Evolutionary conservation across 805 yeast species (phyloP).

Genomic region (Cyberlindnera saturnus): DNA sequence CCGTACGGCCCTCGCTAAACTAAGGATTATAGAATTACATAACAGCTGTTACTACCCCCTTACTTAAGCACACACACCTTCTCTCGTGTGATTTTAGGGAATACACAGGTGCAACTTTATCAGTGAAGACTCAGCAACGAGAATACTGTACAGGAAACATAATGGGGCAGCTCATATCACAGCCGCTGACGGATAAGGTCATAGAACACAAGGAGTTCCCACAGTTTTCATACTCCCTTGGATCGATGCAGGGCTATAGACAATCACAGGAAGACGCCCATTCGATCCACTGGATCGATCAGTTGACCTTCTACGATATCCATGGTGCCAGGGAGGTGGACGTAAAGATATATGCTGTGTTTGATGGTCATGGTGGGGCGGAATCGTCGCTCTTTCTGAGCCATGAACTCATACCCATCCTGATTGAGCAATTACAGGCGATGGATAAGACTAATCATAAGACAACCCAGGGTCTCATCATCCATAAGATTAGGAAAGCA

Average conservation of each 20-base stretch:
- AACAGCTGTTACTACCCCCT: background rate
- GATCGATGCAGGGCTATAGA: conserved; percentile 76
- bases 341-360: conserved; percentile 55
- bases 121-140: background rate
- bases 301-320: conserved; percentile 26
- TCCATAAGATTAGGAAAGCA: conserved; percentile 34
- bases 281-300: conserved; percentile 38
- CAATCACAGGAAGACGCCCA: conserved; percentile 75
- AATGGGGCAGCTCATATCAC: conserved; percentile 75
- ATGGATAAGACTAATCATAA: conserved; percentile 13
- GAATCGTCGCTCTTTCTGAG: conserved; percentile 52
- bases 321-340: conserved; percentile 19
- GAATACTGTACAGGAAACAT: background rate
- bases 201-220: conserved; percentile 35
- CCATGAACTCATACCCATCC: conserved; percentile 22
- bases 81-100: background rate
- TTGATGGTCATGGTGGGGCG: conserved; percentile 81
- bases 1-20: too few species aligned
- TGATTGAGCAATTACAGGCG: conserved; percentile 7
- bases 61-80: background rate
- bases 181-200: conserved; percentile 43
- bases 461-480: conserved; percentile 29
- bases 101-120: background rate
- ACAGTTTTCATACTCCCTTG: conserved; percentile 49
- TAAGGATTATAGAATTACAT: too few species aligned